These are phyloP conservation scores for Claviceps paspali DNA, from an alignment of 2,329 filamentous ascomycete species.

Conservation along the genomic window DNA sequence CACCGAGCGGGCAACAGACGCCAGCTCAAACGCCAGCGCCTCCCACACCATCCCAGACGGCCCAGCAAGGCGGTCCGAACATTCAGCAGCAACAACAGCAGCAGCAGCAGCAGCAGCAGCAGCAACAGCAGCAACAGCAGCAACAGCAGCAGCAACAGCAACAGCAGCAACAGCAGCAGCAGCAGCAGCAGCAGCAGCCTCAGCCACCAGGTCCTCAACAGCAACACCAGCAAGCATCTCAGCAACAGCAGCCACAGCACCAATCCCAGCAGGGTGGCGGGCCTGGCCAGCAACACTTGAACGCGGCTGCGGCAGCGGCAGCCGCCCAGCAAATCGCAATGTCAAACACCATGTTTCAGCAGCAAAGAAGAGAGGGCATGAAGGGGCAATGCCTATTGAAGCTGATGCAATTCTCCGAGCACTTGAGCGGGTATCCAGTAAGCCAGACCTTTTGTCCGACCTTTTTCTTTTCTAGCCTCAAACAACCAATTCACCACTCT, in stretches of 20 bases:
- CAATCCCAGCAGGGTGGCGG: conserved; percentile 10
- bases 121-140: too few species aligned
- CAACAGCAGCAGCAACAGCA: too few species aligned
- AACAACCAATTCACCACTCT: too few species aligned
- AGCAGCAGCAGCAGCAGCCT: conserved; percentile 17
- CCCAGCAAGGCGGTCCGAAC: conserved; percentile 13
- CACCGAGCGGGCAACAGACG: conserved; percentile 20
- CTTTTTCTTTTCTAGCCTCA: too few species aligned
- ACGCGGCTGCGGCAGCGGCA: conserved; percentile 15
- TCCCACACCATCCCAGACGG: conserved; percentile 9
- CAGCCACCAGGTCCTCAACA: conserved; percentile 1
- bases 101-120: too few species aligned
- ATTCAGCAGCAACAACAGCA: conserved; percentile 22
- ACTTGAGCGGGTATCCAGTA: conserved; percentile 42
- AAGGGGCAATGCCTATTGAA: conserved; percentile 44
- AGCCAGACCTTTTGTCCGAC: conserved; percentile 9
- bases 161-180: too few species aligned
- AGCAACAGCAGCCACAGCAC: conserved; percentile 7
- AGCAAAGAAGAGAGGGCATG: conserved; percentile 34
- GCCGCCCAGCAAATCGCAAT: conserved; percentile 22
- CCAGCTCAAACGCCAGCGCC: conserved; percentile 24
- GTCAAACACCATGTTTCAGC: conserved; percentile 22
- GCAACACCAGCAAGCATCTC: background rate
- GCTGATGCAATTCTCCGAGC: conserved; percentile 47
- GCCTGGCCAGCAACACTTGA: conserved; percentile 15